Percentiles rank a stretch among this genome's conserved stretches.
These are phyloP conservation scores for Aegilops bicornis DNA, from an alignment of 176 grass and related monocot species.

Conservation along the genomic window DNA sequence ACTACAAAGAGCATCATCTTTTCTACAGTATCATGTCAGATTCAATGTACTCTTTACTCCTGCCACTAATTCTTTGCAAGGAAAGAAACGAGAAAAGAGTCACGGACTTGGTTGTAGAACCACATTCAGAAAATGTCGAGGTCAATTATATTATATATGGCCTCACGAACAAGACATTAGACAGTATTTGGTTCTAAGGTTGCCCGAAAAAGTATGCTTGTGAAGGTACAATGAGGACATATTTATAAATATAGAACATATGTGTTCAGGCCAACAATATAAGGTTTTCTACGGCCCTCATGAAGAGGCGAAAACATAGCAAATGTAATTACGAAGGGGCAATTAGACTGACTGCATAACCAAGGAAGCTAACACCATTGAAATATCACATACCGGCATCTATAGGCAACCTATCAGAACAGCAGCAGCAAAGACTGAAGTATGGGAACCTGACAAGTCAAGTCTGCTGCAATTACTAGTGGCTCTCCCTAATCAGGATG, in stretches of 20 bases:
- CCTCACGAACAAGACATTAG: not conserved
- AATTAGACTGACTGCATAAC: not conserved
- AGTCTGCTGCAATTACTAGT: too few relatives aligned
- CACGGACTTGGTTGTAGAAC: not conserved
- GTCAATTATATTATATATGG: not conserved
- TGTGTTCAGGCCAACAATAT: not conserved
- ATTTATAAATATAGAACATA: not conserved
- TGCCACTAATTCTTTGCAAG: too few relatives aligned
- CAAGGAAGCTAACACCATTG: not conserved
- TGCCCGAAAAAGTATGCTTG: not conserved
- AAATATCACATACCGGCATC: constrained; percentile 14
- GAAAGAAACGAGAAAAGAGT: too few relatives aligned
- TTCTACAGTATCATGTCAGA: too few relatives aligned
- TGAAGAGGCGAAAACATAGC: too few relatives aligned
- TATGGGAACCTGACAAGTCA: too few relatives aligned
- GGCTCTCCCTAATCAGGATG: too few relatives aligned
- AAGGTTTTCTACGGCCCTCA: not conserved
- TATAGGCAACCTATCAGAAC: constrained; percentile 43
- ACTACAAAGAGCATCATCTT: too few relatives aligned
- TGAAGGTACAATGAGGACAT: not conserved
- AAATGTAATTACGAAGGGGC: not conserved
- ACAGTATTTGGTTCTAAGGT: not conserved
- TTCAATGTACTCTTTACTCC: too few relatives aligned
- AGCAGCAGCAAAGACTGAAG: too few relatives aligned
- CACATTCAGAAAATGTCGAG: not conserved